Percentiles rank a stretch among this genome's conserved stretches.
These are phyloP conservation scores for Colletotrichum spaethianum DNA, from an alignment of 2,329 filamentous ascomycete species.

Conservation along the genomic window DNA sequence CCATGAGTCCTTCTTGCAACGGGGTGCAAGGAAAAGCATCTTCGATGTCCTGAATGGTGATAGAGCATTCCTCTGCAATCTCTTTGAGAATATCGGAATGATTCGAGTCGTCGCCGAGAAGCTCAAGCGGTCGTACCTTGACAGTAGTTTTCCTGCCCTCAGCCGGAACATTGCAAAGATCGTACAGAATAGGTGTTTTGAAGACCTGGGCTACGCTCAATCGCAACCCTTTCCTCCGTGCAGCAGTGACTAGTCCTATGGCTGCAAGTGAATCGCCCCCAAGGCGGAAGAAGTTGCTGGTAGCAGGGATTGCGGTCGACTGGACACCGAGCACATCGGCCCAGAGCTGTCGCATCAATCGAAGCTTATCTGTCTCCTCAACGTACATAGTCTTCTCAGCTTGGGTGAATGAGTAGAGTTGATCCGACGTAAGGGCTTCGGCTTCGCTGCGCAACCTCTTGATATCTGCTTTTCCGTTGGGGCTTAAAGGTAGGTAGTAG, in stretches of 20 bases:
- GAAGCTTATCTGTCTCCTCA: slow-evolving; percentile 4
- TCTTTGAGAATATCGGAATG: neutral
- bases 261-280: slow-evolving; percentile 47
- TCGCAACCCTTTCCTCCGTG: neutral
- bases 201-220: slow-evolving; percentile 30
- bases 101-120: neutral
- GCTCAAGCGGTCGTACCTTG: neutral
- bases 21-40: slow-evolving; percentile 32
- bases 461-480: slow-evolving; percentile 24
- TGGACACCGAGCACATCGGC: slow-evolving; percentile 20
- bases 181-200: slow-evolving; percentile 4
- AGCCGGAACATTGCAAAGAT: slow-evolving; percentile 20
- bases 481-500: slow-evolving; percentile 12
- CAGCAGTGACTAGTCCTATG: slow-evolving; percentile 43
- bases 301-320: slow-evolving; percentile 28
- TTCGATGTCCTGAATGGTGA: slow-evolving; percentile 18
- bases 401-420: slow-evolving; percentile 23
- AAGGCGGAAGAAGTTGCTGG: slow-evolving; percentile 45
- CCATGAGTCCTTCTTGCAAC: slow-evolving; percentile 33
- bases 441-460: slow-evolving; percentile 24
- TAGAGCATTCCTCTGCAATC: slow-evolving; percentile 11
- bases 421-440: slow-evolving; percentile 1
- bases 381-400: neutral
- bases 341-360: slow-evolving; percentile 24
- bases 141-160: neutral